Conservation (phyloP, 1,139 yeast genomes). For the Blastobotrys arbuscula region DNA sequence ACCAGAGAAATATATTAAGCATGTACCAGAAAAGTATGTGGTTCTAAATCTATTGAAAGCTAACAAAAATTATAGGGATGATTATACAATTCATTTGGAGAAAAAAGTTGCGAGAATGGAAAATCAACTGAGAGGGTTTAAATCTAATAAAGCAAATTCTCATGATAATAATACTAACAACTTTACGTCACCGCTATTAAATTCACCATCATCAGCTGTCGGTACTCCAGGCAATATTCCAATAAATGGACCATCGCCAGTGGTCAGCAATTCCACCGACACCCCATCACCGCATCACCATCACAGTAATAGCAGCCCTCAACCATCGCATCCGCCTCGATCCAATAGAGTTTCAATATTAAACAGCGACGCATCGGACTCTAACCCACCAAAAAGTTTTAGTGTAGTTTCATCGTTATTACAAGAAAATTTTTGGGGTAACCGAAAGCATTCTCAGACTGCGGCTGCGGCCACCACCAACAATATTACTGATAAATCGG, state of each 20-base stretch:
- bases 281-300: neutral
- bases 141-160: neutral
- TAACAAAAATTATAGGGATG: conserved; percentile 36
- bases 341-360: conserved; percentile 14
- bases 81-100: conserved; percentile 48
- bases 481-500: neutral
- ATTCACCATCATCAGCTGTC: neutral
- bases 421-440: conserved; percentile 27
- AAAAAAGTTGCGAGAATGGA: conserved; percentile 47
- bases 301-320: neutral
- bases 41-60: neutral
- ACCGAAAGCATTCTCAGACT: conserved; percentile 14
- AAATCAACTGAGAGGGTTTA: conserved; percentile 22
- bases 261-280: neutral
- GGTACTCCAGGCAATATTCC: neutral
- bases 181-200: neutral
- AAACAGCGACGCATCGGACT: conserved; percentile 23
- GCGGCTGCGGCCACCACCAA: conserved; percentile 2
- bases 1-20: conserved; percentile 46
- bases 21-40: conserved; percentile 24
- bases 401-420: conserved; percentile 29
- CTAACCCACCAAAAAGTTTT: conserved; percentile 27
- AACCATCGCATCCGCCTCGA: neutral
- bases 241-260: neutral
- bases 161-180: neutral